Evolutionary conservation across 192 early-diverging fungal genomes (phyloP).

Genomic region (Entrophospora sp.): DNA sequence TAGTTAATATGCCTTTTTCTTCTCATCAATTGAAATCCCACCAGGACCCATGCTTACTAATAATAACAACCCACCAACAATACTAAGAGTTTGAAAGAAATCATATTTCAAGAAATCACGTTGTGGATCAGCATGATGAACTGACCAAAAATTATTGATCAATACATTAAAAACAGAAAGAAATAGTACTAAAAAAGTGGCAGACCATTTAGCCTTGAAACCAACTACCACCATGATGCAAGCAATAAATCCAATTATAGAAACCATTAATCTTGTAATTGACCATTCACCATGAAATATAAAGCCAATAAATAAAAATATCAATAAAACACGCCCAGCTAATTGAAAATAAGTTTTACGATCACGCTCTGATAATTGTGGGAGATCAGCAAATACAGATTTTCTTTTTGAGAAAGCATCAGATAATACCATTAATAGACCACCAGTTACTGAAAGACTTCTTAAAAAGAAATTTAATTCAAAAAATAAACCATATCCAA

Average conservation of each 20-base stretch:
- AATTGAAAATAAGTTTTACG: conserved; percentile 87
- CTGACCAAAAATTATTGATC: conserved; percentile 95
- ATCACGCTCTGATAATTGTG: conserved; percentile 74
- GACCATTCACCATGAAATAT: conserved; percentile 79
- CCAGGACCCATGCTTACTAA: conserved; percentile 88
- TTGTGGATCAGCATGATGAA: conserved; percentile 69
- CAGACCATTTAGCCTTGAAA: conserved; percentile 96
- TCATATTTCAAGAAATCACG: conserved; percentile 95
- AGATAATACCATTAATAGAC: conserved; percentile 89
- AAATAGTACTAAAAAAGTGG: conserved; percentile 86
- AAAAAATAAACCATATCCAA: conserved; percentile 93
- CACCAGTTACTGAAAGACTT: conserved; percentile 87
- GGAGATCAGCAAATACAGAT: conserved; percentile 83
- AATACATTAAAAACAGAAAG: conserved; percentile 84
- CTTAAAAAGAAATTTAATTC: conserved; percentile 86
- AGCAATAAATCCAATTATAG: conserved; percentile 67
- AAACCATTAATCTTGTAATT: conserved; percentile 57
- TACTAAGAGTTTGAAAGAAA: conserved; percentile 95
- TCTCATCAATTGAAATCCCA: conserved; percentile 90
- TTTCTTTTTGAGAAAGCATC: conserved; percentile 60
- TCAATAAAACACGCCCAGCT: conserved; percentile 84
- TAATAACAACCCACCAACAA: conserved; percentile 92
- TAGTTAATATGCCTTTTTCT: conserved; percentile 93
- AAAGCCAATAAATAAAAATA: conserved; percentile 87
- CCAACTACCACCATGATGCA: conserved; percentile 94